Evolutionary conservation across 2,329 filamentous ascomycete species (phyloP).

Genomic region (Celoporthe dispersa): DNA sequence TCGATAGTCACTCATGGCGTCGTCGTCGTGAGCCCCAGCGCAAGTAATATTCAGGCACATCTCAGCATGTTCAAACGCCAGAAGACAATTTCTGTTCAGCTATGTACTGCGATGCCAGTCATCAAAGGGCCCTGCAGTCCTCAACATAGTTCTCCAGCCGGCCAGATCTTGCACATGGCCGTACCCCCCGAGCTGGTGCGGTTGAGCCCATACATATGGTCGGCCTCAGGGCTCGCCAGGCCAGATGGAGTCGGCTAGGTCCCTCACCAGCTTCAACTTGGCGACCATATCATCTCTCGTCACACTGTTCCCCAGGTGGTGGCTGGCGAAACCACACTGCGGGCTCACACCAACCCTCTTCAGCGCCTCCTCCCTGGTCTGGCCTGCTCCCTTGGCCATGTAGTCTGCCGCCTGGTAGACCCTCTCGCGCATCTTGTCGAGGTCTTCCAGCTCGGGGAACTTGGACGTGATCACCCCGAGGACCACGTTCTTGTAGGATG

Average conservation of each 20-base stretch:
- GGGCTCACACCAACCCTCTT: constrained; percentile 69
- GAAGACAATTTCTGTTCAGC: not conserved
- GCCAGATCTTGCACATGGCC: not conserved
- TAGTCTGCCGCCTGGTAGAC: constrained; percentile 65
- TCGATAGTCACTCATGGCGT: not conserved
- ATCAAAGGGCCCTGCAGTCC: not conserved
- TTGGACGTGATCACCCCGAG: constrained; percentile 66
- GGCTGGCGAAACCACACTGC: constrained; percentile 73
- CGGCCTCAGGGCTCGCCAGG: constrained; percentile 34
- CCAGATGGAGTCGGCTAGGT: constrained; percentile 71
- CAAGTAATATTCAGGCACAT: not conserved
- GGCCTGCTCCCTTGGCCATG: constrained; percentile 66
- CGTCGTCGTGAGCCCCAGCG: not conserved
- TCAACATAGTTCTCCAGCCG: not conserved
- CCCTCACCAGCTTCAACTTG: constrained; percentile 70
- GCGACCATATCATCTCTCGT: constrained; percentile 70
- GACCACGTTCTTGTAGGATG: constrained; percentile 64
- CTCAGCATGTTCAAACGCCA: not conserved
- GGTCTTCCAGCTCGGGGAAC: constrained; percentile 60
- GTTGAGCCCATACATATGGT: not conserved
- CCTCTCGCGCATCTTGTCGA: constrained; percentile 56
- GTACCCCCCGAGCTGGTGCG: not conserved
- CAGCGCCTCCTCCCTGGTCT: constrained; percentile 66
- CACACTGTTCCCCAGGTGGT: constrained; percentile 69
- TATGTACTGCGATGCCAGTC: not conserved